Evolutionary conservation across 495 filamentous ascomycete species (phyloP), one percentile per base, ranked within the genome.

Genomic region (Talaromyces ruber): DNA sequence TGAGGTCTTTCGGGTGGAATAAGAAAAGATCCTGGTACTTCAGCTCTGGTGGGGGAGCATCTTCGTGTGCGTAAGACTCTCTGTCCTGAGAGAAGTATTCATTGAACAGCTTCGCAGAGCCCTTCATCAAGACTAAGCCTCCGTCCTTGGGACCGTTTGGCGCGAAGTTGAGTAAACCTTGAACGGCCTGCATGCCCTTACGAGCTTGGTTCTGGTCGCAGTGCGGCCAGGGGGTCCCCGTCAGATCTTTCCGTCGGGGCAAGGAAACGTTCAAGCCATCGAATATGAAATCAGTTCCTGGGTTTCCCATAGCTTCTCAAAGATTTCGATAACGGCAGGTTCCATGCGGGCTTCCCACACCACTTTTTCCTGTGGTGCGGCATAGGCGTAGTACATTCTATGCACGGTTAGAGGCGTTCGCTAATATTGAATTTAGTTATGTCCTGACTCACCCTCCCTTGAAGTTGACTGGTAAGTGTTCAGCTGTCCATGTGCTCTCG

Each of bases 131-230:
- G 61, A 76, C 68, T 0, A 79, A 62, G 14, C 75, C 76, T 21
- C 76, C 76, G 39, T 79, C 76, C 6, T 75, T 67, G 16, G 76
- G 72, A 4, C 76, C 74, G 50, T 73, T 75, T 12, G 73, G 74
- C 4, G 71, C 67, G 30, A 67, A 73, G 66, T 78, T 78, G 0
- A 76, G 62, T 4, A 77, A 63, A 11, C 73, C 74, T 54, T 77
- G 73, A 25, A 75, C 70, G 9, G 68, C 68, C 62, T 72, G 68
- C 68, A 76, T 71, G 25, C 75, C 75, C 56, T 74, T 74, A 0
- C 70, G 68, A 28, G 70, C 57, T 12, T 68, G 74, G 60, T 71
- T 71, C 63, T 78, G 75, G 56, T 78, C 75, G 54, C 68, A 71
- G 51, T 76, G 75, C 8, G 74, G 75, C 74, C 75, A 76, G 7